phyloP scores from a whole-genome alignment of 1,284 basidiomycete genomes.

The Filobasidium uniguttulatum region DNA sequence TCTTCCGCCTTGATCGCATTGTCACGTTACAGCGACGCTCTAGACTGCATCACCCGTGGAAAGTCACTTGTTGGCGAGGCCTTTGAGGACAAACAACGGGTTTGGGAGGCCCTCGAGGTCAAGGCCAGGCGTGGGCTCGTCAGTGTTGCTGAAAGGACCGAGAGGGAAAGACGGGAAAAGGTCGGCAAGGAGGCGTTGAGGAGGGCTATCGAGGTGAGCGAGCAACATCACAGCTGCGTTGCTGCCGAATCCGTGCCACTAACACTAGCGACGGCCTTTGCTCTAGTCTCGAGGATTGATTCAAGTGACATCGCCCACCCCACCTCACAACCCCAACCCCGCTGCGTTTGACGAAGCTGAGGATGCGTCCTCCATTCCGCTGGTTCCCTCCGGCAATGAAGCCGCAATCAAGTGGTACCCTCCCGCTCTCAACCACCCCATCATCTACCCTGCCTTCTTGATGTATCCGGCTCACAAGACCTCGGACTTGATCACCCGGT shows the following conservation, averaged over 20 bases:
- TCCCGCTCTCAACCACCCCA: constrained; percentile 44
- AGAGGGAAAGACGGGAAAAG: constrained; percentile 25
- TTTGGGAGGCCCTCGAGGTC: constrained; percentile 15
- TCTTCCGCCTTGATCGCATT: constrained; percentile 58
- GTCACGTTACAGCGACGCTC: constrained; percentile 58
- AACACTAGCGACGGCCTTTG: no score
- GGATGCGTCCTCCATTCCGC: constrained; percentile 19
- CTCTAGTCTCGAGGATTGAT: constrained; percentile 25
- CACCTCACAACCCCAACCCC: constrained; percentile 45
- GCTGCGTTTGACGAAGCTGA: constrained; percentile 39
- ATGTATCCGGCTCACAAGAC: constrained; percentile 81
- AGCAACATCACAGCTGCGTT: not conserved
- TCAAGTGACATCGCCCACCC: constrained; percentile 29
- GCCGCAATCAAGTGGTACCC: constrained; percentile 45
- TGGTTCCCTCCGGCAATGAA: constrained; percentile 5
- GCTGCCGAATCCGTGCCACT: not conserved
- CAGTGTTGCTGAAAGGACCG: constrained; percentile 20
- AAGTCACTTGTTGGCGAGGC: constrained; percentile 16
- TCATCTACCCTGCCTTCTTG: constrained; percentile 79
- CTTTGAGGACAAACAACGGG: constrained; percentile 16
- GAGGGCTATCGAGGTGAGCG: constrained; percentile 22
- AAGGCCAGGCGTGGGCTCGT: constrained; percentile 21
- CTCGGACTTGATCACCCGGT: constrained; percentile 75
- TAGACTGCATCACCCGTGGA: constrained; percentile 57
- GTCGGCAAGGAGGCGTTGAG: constrained; percentile 22